Conservation (phyloP, 2,329 filamentous ascomycete species). For the Microsporum audouinii region DNA sequence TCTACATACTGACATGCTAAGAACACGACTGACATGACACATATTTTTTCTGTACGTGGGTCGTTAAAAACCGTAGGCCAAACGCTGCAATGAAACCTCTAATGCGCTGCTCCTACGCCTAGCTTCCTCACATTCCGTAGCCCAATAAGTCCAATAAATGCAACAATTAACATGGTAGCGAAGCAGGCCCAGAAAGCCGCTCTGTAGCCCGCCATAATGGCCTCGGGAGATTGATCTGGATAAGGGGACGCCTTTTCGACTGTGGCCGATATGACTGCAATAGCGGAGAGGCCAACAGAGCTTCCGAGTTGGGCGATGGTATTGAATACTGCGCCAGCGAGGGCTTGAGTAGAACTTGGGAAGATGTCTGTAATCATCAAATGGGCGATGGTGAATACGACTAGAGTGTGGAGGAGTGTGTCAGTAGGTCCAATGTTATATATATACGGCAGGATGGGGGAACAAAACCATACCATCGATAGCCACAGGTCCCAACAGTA, state of each 20-base stretch:
- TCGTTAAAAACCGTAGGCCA: background rate
- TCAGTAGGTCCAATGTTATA: background rate
- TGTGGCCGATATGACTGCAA: slow-evolving; percentile 35
- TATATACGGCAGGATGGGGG: background rate
- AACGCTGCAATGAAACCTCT: background rate
- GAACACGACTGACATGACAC: no score
- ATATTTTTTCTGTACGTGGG: no score
- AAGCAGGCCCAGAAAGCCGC: slow-evolving; percentile 14
- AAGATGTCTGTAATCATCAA: slow-evolving; percentile 47
- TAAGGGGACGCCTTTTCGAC: slow-evolving; percentile 5
- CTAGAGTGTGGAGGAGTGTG: slow-evolving; percentile 11
- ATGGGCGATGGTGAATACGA: slow-evolving; percentile 45
- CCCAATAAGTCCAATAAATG: slow-evolving; percentile 10
- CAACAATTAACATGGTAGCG: slow-evolving; percentile 7
- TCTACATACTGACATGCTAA: background rate
- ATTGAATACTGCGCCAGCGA: slow-evolving; percentile 53
- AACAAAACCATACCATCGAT: slow-evolving; percentile 11
- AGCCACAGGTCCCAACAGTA: slow-evolving; percentile 11
- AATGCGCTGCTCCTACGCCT: background rate
- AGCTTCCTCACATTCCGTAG: slow-evolving; percentile 7
- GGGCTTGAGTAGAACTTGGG: slow-evolving; percentile 44
- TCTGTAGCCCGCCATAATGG: slow-evolving; percentile 12
- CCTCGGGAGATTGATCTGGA: background rate
- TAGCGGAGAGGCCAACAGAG: slow-evolving; percentile 42
- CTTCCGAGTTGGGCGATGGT: slow-evolving; percentile 47